Evolutionary conservation across 2,329 filamentous ascomycete genomes (phyloP), one percentile per base, ranked within the genome.

Genomic region (Monosporascus sp.): DNA sequence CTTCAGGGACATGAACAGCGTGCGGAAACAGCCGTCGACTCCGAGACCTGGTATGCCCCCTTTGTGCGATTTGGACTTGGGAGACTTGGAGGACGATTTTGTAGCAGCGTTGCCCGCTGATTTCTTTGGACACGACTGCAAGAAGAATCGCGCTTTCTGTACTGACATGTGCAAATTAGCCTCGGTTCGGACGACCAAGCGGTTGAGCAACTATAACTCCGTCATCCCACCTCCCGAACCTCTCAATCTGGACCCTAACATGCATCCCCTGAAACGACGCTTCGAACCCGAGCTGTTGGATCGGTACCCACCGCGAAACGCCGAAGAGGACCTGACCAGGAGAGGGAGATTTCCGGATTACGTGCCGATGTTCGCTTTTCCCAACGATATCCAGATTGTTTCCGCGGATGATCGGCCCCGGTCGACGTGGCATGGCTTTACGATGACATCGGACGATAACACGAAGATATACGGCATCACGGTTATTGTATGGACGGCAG

Each of bases 381-480:
- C 94, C 46, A 97, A 97, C 71, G 94, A 99, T 70, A 94, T 99
- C 62, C 91, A 91, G 58, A 94, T 99, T 50, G 90, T 97, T 9
- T 97, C 94, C 1, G 92, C 92, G 1, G 94, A 99, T 65, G 90
- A 96, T 68, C 82, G 92, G 57, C 94, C 94, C 1, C 82, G 91
- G 57, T 93, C 94, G n/a, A 97, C 92, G 24, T 99, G 94, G 94
- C 94, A 99, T 72, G 94, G 94, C 48, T 99, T 99, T 67, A 92
- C 90, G 57, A 97, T 99, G 94, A 99, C 94, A 2, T 88, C 88
- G 22, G 89, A 89, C 52, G 92, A 97, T 67, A 93, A 90, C 63
- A 88, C 90, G 52, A 96, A 94, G 69, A 78, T 97, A 20, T 93
- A 97, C 66, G 93, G 91, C 36, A 89, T 97, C 54, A 92, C 89